Conservation (phyloP, 139 green algal genomes). For the Chlamydomonas schloesseri region DNA sequence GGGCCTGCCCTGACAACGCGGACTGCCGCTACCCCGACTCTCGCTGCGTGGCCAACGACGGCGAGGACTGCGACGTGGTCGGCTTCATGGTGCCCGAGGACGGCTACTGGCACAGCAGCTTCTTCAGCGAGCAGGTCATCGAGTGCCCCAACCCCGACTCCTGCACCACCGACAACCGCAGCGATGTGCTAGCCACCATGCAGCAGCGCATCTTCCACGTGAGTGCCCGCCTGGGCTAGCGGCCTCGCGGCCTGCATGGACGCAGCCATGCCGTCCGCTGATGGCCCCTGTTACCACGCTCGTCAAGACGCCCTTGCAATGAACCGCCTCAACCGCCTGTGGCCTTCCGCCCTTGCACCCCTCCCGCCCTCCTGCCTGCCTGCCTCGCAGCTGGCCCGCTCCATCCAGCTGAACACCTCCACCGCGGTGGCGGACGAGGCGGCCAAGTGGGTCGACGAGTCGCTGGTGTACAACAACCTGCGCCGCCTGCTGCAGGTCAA, state of each 20-base stretch:
- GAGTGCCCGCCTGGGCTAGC: too few relatives aligned
- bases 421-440: not conserved
- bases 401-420: slow-evolving; percentile 5
- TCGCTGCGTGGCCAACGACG: not conserved
- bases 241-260: too few relatives aligned
- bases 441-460: not conserved
- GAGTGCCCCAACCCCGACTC: slow-evolving; percentile 14
- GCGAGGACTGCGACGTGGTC: not conserved
- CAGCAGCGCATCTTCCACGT: slow-evolving; percentile 10
- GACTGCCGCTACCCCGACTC: slow-evolving; percentile 1
- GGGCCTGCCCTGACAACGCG: slow-evolving; percentile 6
- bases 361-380: not conserved
- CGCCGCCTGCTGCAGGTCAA: slow-evolving; percentile 15
- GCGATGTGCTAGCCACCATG: not conserved
- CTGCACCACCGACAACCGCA: slow-evolving; percentile 7
- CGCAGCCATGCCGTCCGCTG: too few relatives aligned
- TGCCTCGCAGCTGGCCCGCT: not conserved
- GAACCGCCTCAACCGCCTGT: too few relatives aligned
- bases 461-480: not conserved
- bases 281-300: too few relatives aligned
- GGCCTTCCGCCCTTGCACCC: not conserved
- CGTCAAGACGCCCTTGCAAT: too few relatives aligned
- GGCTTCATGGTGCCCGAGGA: slow-evolving; percentile 27
- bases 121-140: slow-evolving; percentile 40
- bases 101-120: slow-evolving; percentile 34